Conservation (phyloP, 2,329 filamentous ascomycete genomes). For the Ophiostoma novo-ulmi region DNA sequence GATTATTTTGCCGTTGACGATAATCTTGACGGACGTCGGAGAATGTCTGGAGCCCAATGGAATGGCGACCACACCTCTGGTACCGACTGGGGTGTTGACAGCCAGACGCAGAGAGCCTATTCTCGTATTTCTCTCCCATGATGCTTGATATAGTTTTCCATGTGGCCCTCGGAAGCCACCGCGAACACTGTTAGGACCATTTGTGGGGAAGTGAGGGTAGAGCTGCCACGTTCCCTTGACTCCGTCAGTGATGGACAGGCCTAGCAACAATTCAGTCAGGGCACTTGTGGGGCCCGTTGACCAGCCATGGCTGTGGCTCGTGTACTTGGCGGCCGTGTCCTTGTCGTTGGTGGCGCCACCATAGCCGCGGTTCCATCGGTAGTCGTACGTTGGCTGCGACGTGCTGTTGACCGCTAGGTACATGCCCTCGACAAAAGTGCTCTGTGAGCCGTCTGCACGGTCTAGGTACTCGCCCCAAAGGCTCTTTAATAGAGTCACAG, state of each 20-base stretch:
- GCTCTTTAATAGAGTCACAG: conserved; percentile 50
- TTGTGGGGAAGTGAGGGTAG: conserved; percentile 22
- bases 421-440: conserved; percentile 57
- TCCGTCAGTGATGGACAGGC: conserved; percentile 35
- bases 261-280: conserved; percentile 42
- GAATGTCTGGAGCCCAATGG: background rate
- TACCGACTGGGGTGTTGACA: background rate
- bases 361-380: conserved; percentile 50
- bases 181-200: background rate
- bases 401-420: conserved; percentile 31
- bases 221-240: conserved; percentile 25
- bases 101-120: background rate
- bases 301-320: conserved; percentile 49
- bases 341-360: conserved; percentile 40
- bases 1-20: background rate
- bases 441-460: conserved; percentile 52
- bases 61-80: background rate
- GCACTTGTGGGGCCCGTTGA: conserved; percentile 45
- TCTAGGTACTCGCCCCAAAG: conserved; percentile 58
- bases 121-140: background rate
- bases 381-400: conserved; percentile 48
- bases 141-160: background rate
- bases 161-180: background rate
- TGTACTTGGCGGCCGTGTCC: conserved; percentile 33
- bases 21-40: background rate